Evolutionary conservation across 768 basidiomycete genomes (phyloP), one percentile per base, ranked within the genome.

Genomic region (Lactarius psammicola): DNA sequence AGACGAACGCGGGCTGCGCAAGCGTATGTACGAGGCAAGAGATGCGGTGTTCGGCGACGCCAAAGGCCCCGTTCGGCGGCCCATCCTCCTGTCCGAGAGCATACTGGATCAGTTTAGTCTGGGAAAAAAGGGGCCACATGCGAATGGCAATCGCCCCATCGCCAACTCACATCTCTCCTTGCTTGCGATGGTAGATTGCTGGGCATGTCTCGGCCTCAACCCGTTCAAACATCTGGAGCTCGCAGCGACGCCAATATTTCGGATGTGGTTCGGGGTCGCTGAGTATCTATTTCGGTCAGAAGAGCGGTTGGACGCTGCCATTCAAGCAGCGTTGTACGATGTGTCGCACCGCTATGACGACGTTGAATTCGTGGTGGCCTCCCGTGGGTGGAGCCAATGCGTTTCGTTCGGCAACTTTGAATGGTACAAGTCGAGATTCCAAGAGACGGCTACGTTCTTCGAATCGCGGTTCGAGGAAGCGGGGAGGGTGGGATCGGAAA

Each of bases 111-210:
- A 86, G 63, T 99, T 98, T 75, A 91, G 91, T 60, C 82, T 98
- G 23, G 92, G 91, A 0, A 80, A 79, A 59, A 74, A 71, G 61
- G 64, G 30, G 4, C 18, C 59, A 10, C 44, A 61, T 17, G 57
- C 67, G 31, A 68, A 65, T 59, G 44, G 55, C 26, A 11, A 69
- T 71, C 69, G 69, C 62, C 81, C 82, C 66, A 78, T 82, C 9
- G 84, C 85, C 9, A 98, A 98, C 74, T 95, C 94, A 1, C 96
- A 99, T 75, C 85, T 98, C 62, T 88, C 93, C 10, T 82, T 99
- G 9, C 85, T 98, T 56, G 95, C 95, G 18, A 98, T 99, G 95
- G 97, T 98, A 23, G 97, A 99, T 76, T 95, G 92, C 72, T 99
- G 97, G 97, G 89, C 92, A 9, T 84, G 85, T 59, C 85, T 98